Evolutionary conservation across 1,284 basidiomycete genomes (phyloP), one percentile per base, ranked within the genome.

Genomic region (Pseudozyma hubeiensis): DNA sequence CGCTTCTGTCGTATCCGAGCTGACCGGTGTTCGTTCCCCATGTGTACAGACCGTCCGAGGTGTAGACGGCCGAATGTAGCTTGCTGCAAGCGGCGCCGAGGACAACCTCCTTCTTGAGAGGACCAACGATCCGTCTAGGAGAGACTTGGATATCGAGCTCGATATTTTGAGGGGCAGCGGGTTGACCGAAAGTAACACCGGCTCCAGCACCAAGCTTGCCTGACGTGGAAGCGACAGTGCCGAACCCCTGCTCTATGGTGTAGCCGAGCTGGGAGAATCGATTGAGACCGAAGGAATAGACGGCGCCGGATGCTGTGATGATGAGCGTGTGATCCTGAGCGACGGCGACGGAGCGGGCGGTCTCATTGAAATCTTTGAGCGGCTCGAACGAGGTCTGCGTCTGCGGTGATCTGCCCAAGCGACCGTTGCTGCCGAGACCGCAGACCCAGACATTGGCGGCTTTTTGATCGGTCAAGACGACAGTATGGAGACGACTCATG

Each of bases 1-100:
- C 87, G 47, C 62, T 69, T 17, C 73, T 65, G n/a, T 81, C 81
- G 79, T 86, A 85, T 63, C 95, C 95, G 4, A 99, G 88, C 84
- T 99, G 97, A 0, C 97, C 97, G 35, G 88, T 89, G 84, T 98
- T 97, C 29, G 92, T 94, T 0, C 96, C 97, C 95, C 95, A 99
- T 0, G 95, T 97, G 85, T 90, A 97, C 0, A 98, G 88, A n/a
- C 90, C 89, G 16, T 88, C 88, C 4, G 84, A 82, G 0, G 94
- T 97, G 91, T 93, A 99, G 82, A 93, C 96, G 2, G 90, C 94
- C 19, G 92, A 94, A 29, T 93, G 92, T 29, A 90, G 90, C 80
- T 92, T 91, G 68, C 92, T 93, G 0, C 94, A 94, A 0, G 94
- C 93, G 4, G 96, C 88, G 17, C 97, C 97, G 19, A 87, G 85